Percentiles rank a stretch among this genome's conserved stretches.
Conservation (phyloP, 305 asterid genomes). For the Rubia balearica region DNA sequence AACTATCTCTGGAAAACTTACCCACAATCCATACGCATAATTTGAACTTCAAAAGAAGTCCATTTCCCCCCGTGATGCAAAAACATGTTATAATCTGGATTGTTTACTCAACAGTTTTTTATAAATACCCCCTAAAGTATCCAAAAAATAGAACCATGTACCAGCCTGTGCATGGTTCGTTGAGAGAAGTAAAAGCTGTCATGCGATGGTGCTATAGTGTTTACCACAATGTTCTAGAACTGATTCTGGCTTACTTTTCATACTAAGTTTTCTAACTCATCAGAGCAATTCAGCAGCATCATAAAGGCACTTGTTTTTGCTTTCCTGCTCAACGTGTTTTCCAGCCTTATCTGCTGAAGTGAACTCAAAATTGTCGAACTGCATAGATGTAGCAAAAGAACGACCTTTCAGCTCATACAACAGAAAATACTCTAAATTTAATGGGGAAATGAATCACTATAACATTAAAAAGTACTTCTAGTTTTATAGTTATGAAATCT, state of each 20-base stretch:
- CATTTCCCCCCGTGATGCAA: conserved; percentile 75
- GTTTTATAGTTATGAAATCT: background rate
- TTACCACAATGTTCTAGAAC: conserved; percentile 17
- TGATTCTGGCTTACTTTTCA: background rate
- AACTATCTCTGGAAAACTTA: conserved; percentile 31
- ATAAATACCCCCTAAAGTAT: conserved; percentile 5
- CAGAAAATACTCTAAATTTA: conserved; percentile 2
- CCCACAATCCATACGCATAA: conserved; percentile 76
- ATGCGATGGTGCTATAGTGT: conserved; percentile 78
- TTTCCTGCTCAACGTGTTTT: conserved; percentile 84
- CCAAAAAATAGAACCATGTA: conserved; percentile 24
- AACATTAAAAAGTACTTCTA: background rate
- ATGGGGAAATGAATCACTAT: background rate
- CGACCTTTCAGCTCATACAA: conserved; percentile 76
- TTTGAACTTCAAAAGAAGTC: conserved; percentile 75
- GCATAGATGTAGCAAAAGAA: conserved; percentile 64
- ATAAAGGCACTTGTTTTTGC: conserved; percentile 48
- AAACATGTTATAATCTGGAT: conserved; percentile 13
- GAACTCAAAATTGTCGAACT: conserved; percentile 88
- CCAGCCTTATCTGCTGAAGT: conserved; percentile 80
- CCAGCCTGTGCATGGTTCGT: conserved; percentile 81
- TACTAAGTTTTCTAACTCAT: background rate
- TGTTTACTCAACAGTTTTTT: conserved; percentile 4
- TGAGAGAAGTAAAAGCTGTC: conserved; percentile 73
- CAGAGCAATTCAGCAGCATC: conserved; percentile 15